Conservation (phyloP, 805 yeast species). For the Candida golubevii region DNA sequence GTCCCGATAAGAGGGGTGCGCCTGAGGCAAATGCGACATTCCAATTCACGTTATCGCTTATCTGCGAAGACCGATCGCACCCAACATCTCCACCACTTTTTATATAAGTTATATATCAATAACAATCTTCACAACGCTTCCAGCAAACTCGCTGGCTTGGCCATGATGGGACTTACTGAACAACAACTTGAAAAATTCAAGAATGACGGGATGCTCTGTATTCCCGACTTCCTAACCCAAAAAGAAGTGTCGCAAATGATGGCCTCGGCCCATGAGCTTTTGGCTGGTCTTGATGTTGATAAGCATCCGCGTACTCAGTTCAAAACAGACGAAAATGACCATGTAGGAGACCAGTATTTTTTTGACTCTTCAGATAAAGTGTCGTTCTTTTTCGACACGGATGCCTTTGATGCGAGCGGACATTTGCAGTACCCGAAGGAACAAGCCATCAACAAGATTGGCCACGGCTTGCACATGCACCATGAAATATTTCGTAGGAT, state of each 20-base stretch:
- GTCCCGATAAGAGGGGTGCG: no score
- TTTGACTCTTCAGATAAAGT: conserved; percentile 65
- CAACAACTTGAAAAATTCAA: conserved; percentile 50
- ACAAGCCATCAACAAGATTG: conserved; percentile 67
- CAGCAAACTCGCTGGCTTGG: neutral
- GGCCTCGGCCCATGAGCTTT: conserved; percentile 40
- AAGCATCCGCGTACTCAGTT: conserved; percentile 69
- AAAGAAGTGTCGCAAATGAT: conserved; percentile 40
- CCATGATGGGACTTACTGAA: conserved; percentile 30
- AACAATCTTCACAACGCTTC: no score
- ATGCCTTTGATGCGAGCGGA: conserved; percentile 57
- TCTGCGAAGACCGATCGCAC: no score
- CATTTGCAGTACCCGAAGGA: conserved; percentile 48
- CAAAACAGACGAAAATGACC: conserved; percentile 55
- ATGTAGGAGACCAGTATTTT: conserved; percentile 72
- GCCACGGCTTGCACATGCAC: conserved; percentile 67
- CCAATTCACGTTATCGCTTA: no score
- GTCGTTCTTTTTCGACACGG: conserved; percentile 66
- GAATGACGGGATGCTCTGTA: conserved; percentile 56
- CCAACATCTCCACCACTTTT: no score
- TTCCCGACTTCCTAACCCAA: conserved; percentile 49
- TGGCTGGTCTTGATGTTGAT: conserved; percentile 46
- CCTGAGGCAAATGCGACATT: no score
- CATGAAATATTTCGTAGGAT: conserved; percentile 46
- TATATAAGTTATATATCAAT: no score